Conservation (phyloP, 2,329 filamentous ascomycete genomes). For the Pseudophaeomoniella oleicola region DNA sequence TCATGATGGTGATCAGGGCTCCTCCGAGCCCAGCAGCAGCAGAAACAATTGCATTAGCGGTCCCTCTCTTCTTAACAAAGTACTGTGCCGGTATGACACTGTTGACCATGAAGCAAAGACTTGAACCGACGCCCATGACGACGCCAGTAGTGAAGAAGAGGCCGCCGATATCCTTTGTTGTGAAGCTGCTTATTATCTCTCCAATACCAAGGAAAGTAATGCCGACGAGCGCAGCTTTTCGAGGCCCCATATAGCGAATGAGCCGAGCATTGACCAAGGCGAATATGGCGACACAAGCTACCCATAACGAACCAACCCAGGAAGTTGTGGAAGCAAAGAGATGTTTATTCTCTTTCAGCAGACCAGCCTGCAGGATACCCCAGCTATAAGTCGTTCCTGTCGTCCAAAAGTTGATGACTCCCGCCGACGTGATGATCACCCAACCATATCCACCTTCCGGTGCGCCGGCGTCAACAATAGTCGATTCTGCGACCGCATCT, state of each 20-base stretch:
- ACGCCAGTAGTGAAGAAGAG: constrained; percentile 35
- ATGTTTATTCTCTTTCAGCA: constrained; percentile 29
- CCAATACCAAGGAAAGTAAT: constrained; percentile 35
- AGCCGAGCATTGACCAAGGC: constrained; percentile 39
- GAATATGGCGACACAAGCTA: constrained; percentile 35
- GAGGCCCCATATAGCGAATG: constrained; percentile 34
- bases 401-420: constrained; percentile 40
- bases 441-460: constrained; percentile 45
- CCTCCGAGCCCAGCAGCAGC: constrained; percentile 43
- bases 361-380: constrained; percentile 45
- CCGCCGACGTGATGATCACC: constrained; percentile 37
- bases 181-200: constrained; percentile 33
- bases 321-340: constrained; percentile 39
- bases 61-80: constrained; percentile 37
- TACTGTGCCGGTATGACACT: constrained; percentile 38
- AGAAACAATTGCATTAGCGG: constrained; percentile 42
- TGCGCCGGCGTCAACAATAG: constrained; percentile 26
- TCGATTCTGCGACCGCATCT: neutral
- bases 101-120: constrained; percentile 30
- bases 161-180: constrained; percentile 27
- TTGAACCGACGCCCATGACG: constrained; percentile 30
- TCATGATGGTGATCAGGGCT: constrained; percentile 34
- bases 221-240: constrained; percentile 32
- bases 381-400: constrained; percentile 43
- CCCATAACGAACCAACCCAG: constrained; percentile 42